Evolutionary conservation across 768 basidiomycete genomes (phyloP).

Genomic region (Dacryopinax spathularia): DNA sequence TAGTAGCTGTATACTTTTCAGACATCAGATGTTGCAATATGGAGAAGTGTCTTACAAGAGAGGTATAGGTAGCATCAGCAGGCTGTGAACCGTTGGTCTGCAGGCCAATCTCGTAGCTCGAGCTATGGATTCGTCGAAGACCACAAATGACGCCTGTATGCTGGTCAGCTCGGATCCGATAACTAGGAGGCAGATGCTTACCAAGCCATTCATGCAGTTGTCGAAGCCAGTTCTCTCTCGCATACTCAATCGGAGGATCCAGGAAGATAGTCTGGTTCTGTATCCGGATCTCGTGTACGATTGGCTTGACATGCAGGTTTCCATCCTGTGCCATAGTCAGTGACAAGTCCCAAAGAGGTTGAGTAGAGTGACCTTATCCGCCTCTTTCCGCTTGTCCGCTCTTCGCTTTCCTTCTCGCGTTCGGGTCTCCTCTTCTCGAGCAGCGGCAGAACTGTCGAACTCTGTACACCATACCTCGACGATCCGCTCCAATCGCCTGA

Average conservation of each 20-base stretch:
- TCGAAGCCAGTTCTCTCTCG: slow-evolving; percentile 75
- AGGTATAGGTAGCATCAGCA: slow-evolving; percentile 67
- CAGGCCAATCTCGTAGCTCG: slow-evolving; percentile 90
- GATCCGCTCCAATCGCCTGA: slow-evolving; percentile 58
- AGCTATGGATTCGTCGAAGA: slow-evolving; percentile 77
- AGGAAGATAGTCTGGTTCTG: slow-evolving; percentile 98
- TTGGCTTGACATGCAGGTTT: slow-evolving; percentile 63
- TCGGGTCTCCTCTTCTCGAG: slow-evolving; percentile 36
- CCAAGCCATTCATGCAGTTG: slow-evolving; percentile 86
- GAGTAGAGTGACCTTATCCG: slow-evolving; percentile 57
- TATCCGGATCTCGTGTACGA: slow-evolving; percentile 92
- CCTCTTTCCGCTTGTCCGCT: slow-evolving; percentile 54
- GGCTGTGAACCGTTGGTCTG: slow-evolving; percentile 57
- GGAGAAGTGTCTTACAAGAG: slow-evolving; percentile 40
- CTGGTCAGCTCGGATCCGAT: too few relatives aligned
- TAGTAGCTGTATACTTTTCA: slow-evolving; percentile 39
- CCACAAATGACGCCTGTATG: slow-evolving; percentile 74
- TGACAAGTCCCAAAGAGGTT: too few relatives aligned
- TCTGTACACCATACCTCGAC: slow-evolving; percentile 79
- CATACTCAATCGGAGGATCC: slow-evolving; percentile 93
- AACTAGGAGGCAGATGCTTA: too few relatives aligned
- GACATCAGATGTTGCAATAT: slow-evolving; percentile 2
- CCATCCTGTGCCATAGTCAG: slow-evolving; percentile 39
- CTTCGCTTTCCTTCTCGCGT: slow-evolving; percentile 52
- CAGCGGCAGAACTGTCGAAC: slow-evolving; percentile 65